phyloP scores from a whole-genome alignment of 2,329 filamentous ascomycete genomes.

The Alternaria ventricosa region DNA sequence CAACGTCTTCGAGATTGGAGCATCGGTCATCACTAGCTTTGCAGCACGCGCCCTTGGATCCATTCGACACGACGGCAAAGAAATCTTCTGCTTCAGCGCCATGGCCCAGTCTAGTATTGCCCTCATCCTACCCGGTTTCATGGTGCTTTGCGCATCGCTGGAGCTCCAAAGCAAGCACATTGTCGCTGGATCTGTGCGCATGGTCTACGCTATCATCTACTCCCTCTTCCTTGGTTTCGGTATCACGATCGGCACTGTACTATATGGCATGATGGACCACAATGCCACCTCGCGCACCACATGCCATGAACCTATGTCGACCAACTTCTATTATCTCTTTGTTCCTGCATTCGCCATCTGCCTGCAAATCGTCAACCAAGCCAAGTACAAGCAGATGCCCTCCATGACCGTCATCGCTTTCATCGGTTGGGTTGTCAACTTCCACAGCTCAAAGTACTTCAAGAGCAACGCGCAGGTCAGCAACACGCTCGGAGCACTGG shows the following conservation, averaged over 20 bases:
- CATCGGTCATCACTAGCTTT: slow-evolving; percentile 58
- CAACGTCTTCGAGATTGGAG: slow-evolving; percentile 59
- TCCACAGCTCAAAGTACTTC: slow-evolving; percentile 72
- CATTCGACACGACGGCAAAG: slow-evolving; percentile 48
- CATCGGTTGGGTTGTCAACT: slow-evolving; percentile 77
- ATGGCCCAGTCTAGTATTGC: slow-evolving; percentile 59
- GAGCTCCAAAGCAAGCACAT: slow-evolving; percentile 58
- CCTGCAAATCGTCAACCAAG: slow-evolving; percentile 79
- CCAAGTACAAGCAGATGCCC: slow-evolving; percentile 78
- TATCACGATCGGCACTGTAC: slow-evolving; percentile 58
- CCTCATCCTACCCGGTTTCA: slow-evolving; percentile 59
- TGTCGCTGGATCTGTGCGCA: slow-evolving; percentile 58
- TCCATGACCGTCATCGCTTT: slow-evolving; percentile 78
- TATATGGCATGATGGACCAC: slow-evolving; percentile 57
- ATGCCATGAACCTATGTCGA: slow-evolving; percentile 56
- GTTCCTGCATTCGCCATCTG: slow-evolving; percentile 76
- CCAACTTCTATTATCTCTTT: slow-evolving; percentile 70
- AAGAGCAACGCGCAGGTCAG: slow-evolving; percentile 74
- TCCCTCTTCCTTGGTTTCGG: slow-evolving; percentile 60
- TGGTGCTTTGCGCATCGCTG: slow-evolving; percentile 57
- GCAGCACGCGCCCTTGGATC: slow-evolving; percentile 58
- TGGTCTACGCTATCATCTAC: slow-evolving; percentile 62
- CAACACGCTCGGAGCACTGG: slow-evolving; percentile 78
- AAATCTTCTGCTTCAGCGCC: slow-evolving; percentile 59
- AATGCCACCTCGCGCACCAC: slow-evolving; percentile 54